phyloP scores from a whole-genome alignment of 805 yeast species.

The Starmerella roubikii region DNA sequence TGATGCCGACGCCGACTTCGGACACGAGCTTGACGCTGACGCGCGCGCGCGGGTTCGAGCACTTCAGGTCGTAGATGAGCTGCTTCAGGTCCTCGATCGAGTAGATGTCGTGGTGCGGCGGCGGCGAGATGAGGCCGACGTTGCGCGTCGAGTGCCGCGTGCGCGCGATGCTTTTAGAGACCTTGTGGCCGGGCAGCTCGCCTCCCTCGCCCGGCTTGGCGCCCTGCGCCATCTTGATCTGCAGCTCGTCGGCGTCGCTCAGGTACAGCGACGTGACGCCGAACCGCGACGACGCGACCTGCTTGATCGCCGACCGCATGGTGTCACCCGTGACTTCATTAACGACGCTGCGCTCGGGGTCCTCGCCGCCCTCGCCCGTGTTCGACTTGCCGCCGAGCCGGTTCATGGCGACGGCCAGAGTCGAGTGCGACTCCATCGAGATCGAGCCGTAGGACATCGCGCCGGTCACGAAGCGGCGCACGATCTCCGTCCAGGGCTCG shows the following conservation, averaged over 20 bases:
- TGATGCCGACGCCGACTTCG: constrained; percentile 98
- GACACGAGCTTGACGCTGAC: constrained; percentile 93
- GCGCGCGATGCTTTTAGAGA: constrained; percentile 72
- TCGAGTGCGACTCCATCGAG: constrained; percentile 96
- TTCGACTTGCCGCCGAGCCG: constrained; percentile 94
- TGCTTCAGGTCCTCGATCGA: constrained; percentile 97
- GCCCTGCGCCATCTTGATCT: constrained; percentile 98
- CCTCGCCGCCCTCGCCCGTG: constrained; percentile 99
- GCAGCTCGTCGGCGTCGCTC: constrained; percentile 94
- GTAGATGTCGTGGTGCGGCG: constrained; percentile 97
- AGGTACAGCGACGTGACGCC: constrained; percentile 94
- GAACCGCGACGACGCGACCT: constrained; percentile 93
- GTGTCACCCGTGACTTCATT: constrained; percentile 75
- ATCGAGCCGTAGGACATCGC: constrained; percentile 99
- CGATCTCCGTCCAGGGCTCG: constrained; percentile 99
- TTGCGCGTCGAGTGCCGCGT: constrained; percentile 95
- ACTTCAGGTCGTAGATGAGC: constrained; percentile 87
- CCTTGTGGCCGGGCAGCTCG: constrained; percentile 92
- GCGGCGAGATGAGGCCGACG: constrained; percentile 94
- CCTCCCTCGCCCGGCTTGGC: constrained; percentile 99
- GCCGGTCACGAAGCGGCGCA: constrained; percentile 94
- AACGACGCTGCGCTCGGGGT: constrained; percentile 72
- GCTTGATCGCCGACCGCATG: constrained; percentile 97
- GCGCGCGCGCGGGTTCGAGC: constrained; percentile 93
- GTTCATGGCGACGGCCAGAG: constrained; percentile 97